phyloP scores from a whole-genome alignment of 1,139 yeast species.

The Geotrichum aggregatum region DNA sequence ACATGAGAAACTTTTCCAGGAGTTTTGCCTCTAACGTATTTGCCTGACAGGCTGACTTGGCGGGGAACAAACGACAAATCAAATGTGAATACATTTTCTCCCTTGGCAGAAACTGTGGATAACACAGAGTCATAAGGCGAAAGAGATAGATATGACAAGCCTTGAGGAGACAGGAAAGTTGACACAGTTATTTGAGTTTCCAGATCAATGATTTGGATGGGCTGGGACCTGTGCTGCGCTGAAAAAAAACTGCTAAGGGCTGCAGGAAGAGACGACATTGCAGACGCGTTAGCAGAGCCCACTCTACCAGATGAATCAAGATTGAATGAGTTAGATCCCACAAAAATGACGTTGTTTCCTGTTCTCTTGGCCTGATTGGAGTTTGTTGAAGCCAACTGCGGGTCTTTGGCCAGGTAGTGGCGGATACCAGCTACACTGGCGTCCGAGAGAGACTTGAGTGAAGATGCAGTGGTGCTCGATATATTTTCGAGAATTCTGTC shows the following conservation, averaged over 20 bases:
- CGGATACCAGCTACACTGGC: slow-evolving; percentile 34
- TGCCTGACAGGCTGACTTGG: slow-evolving; percentile 55
- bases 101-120: slow-evolving; percentile 55
- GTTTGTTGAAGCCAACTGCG: slow-evolving; percentile 9
- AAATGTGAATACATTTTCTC: slow-evolving; percentile 63
- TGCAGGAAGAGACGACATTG: slow-evolving; percentile 9
- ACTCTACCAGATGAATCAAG: slow-evolving; percentile 15
- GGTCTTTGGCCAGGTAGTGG: slow-evolving; percentile 27
- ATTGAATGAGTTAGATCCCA: slow-evolving; percentile 13
- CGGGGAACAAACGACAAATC: slow-evolving; percentile 53
- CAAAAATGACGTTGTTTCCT: slow-evolving; percentile 15
- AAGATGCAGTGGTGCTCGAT: slow-evolving; percentile 33
- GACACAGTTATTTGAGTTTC: slow-evolving; percentile 46
- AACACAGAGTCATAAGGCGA: slow-evolving; percentile 61
- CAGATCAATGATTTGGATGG: slow-evolving; percentile 46
- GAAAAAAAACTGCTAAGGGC: slow-evolving; percentile 25
- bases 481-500: slow-evolving; percentile 32
- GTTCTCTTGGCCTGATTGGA: slow-evolving; percentile 14
- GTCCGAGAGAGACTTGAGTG: slow-evolving; percentile 32
- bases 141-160: slow-evolving; percentile 56
- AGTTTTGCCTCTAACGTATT: slow-evolving; percentile 61
- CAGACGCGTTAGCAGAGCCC: not conserved
- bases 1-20: slow-evolving; percentile 52
- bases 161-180: slow-evolving; percentile 58
- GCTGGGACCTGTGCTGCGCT: slow-evolving; percentile 20